A percentile compares a stretch with the other conserved stretches of the same genome.
These are phyloP conservation scores for Vachellia pachyceras DNA, from an alignment of 306 rosid species.

Conservation along the genomic window DNA sequence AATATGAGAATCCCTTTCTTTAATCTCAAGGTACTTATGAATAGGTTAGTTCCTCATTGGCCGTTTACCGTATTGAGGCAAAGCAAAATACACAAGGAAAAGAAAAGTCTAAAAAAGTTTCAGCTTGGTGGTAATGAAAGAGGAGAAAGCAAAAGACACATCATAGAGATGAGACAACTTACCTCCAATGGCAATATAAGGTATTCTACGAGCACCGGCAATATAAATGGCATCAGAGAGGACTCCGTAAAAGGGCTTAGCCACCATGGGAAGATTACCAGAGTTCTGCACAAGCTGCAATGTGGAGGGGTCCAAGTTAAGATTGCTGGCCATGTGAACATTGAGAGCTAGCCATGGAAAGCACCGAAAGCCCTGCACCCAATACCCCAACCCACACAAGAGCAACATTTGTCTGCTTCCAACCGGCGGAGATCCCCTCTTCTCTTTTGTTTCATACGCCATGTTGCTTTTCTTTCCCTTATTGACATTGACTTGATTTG, in stretches of 20 bases:
- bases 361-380: conserved; percentile 90
- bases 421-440: conserved; percentile 37
- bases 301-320: conserved; percentile 61
- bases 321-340: conserved; percentile 75
- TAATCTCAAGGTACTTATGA: background rate
- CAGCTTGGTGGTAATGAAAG: background rate
- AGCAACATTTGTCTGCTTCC: conserved; percentile 52
- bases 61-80: background rate
- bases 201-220: conserved; percentile 77
- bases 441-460: conserved; percentile 31
- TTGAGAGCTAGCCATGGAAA: conserved; percentile 93
- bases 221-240: conserved; percentile 78
- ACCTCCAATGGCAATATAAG: conserved; percentile 85
- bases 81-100: background rate
- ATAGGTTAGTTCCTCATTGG: background rate
- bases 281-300: conserved; percentile 80
- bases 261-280: conserved; percentile 86
- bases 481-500: conserved; percentile 25
- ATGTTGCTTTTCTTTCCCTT: conserved; percentile 21
- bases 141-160: background rate
- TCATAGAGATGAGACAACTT: conserved; percentile 23
- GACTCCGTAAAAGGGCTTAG: conserved; percentile 82
- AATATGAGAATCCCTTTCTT: background rate
- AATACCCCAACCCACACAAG: conserved; percentile 85
- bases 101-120: background rate